Conservation (phyloP, 352 stramenopile species). For the Pythium periplocum region DNA sequence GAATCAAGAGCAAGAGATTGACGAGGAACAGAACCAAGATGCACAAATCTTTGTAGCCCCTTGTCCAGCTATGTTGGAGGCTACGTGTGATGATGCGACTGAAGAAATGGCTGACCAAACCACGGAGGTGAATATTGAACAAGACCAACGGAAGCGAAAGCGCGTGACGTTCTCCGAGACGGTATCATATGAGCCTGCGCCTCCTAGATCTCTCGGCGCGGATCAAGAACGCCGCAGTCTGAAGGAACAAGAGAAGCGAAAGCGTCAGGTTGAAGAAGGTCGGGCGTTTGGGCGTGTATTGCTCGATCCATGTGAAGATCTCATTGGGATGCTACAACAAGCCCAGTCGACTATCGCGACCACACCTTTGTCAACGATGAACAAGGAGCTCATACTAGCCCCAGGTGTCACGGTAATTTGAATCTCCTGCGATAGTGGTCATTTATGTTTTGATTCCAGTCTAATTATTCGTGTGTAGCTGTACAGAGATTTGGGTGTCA, state of each 20-base stretch:
- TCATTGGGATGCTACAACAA: constrained; percentile 45
- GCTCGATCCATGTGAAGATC: constrained; percentile 49
- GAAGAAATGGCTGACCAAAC: too few relatives aligned
- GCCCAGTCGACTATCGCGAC: constrained; percentile 34
- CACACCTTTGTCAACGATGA: constrained; percentile 40
- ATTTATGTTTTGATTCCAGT: not conserved
- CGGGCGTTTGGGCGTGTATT: constrained; percentile 44
- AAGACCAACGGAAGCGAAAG: not conserved
- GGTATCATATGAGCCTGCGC: too few relatives aligned
- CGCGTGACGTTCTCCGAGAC: not conserved
- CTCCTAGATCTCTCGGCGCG: not conserved
- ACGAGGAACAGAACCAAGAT: too few relatives aligned
- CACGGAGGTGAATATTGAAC: not conserved
- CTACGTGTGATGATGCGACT: too few relatives aligned
- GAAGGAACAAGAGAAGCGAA: not conserved
- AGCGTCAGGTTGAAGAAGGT: not conserved
- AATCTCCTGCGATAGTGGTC: not conserved
- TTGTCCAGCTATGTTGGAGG: too few relatives aligned
- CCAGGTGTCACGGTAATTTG: constrained; percentile 41
- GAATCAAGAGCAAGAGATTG: too few relatives aligned
- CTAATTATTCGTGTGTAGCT: constrained; percentile 29
- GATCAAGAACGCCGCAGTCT: not conserved
- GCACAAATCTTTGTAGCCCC: too few relatives aligned
- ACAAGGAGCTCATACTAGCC: constrained; percentile 51
- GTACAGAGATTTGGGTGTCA: constrained; percentile 23